Base-by-base conservation (phyloP, 202 grass and related monocot species). In the Carex sylvatica region DNA sequence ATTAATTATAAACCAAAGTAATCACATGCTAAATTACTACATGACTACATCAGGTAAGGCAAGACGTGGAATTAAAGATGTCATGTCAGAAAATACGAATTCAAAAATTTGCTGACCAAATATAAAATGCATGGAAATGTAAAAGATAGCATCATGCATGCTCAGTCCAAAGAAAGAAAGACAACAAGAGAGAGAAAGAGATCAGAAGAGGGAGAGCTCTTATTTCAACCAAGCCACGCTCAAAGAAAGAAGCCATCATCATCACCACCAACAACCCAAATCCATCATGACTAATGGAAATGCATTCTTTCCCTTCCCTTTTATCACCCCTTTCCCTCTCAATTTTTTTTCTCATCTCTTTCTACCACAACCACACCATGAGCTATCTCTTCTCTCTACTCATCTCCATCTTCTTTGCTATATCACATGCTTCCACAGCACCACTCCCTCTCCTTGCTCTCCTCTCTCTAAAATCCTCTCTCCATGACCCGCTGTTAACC, bases 401-500 rank as follows among this genome's bases (percentile, higher is more conserved):
- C 30, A 84, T 90, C 0, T 84, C 85, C 5, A 85, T 82, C 4
- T 69, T 87, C 0, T 73, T 88, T 1, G 52, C 90, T 18, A 88
- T 90, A 18, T 87, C 88, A 14, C 30, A 87, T 0, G 82, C 91
- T 4, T 92, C 92, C 2, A 90, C 90, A 0, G 90, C 92, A 2
- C 92, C 92, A 1, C 83, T 88, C 0, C 90, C 90, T 1, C 90
- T 94, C 35, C 87, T 92, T 2, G 83, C 94, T 2, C 87, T 98
- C 3, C 89, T 98, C 13, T 91, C 92, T 0, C 5, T 97, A 4
- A 92, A 88, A 11, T 91, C 92, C 0, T 91, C 92, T 10, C 80
- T 97, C 0, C 38, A 38, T 6, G 95, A 97, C 80, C 92, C 92
- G 1, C 42, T 88, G 4, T 64, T 80, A 24, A 64, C 90, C 11